Percentiles rank a stretch among this genome's conserved stretches.
Conservation (phyloP, 805 yeast species). For the Hanseniaspora hatyaiensis region DNA sequence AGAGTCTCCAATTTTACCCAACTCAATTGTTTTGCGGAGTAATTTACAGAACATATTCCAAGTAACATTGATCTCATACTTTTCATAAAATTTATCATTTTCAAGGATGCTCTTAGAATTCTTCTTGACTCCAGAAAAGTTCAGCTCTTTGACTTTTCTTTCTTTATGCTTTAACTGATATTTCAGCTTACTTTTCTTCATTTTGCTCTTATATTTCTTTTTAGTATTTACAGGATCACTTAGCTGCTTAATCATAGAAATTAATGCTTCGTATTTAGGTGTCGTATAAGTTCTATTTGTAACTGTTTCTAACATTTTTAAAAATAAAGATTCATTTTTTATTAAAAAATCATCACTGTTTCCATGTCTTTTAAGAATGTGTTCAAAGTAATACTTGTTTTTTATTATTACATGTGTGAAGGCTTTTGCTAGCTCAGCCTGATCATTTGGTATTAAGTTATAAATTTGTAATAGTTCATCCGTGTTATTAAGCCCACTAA, state of each 20-base stretch:
- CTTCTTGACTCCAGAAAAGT: too few relatives aligned
- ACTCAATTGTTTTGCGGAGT: background rate
- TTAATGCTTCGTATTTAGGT: background rate
- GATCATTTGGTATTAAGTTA: conserved; percentile 6
- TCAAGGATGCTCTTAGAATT: too few relatives aligned
- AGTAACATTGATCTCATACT: background rate
- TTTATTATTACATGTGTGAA: background rate
- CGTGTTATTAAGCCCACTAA: background rate
- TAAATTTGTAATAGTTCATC: conserved; percentile 1
- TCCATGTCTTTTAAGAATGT: conserved; percentile 20
- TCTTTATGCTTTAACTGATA: background rate
- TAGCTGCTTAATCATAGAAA: background rate
- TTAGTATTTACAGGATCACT: conserved; percentile 3
- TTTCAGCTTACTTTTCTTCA: background rate
- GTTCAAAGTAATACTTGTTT: background rate
- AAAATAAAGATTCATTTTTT: conserved; percentile 20
- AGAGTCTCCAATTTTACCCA: background rate
- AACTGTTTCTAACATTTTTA: conserved; percentile 20
- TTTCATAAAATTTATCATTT: background rate
- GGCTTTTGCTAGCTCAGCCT: background rate
- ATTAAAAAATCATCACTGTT: conserved; percentile 27
- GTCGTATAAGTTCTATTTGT: background rate
- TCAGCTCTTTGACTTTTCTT: background rate
- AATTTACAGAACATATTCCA: conserved; percentile 1
- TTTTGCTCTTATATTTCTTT: background rate